Base-by-base conservation (phyloP, 116 monocot genomes). In the Thalassia testudinum region DNA sequence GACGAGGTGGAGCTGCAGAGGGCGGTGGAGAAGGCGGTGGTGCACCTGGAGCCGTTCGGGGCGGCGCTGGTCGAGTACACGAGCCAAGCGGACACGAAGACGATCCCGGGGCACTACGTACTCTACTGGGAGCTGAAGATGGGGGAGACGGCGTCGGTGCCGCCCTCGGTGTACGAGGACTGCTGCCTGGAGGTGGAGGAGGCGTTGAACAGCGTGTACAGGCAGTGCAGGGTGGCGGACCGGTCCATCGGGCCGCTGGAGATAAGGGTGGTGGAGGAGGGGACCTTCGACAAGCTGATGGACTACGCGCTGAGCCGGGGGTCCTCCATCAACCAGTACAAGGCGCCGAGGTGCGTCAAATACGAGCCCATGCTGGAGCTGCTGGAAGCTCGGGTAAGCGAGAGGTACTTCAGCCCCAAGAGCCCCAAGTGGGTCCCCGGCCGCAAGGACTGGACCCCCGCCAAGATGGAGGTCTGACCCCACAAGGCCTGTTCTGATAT, bases 271-370 rank as follows among this genome's bases (percentile, higher is more conserved):
- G 77, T 86, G 21, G 77, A 74, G 48, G 77, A 74, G 21, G 86
- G 86, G 21, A 77, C 69, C 6, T 86, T 86, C 51, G 86, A 86
- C 40, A 77, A 72, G 66, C 66, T 86, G 1, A 86, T 86, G 86
- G 86, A 86, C 62, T 80, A 69, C 52, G 77, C 86, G 4, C 23
- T 86, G n/a, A 72, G 72, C 60, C 67, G 55, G 37, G 86, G 86
- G 0, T 77, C 86, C 1, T 86, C 86, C 13, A 86, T 86, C 19
- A 86, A 80, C 57, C 86, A 86, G 69, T 86, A 86, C 66, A 86
- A 86, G 66, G 80, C 80, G 10, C 86, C 86, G 17, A 53, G 86
- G 13, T 85, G 65, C 49, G 61, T 62, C 13, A 60, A 67, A 53
- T 42, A 28, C 16, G 44, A 13, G 26, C 60, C 60, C 8, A 53